These are phyloP conservation scores for Eutrema japonicum DNA, from an alignment of 345 rosid genomes.

Conservation along the genomic window DNA sequence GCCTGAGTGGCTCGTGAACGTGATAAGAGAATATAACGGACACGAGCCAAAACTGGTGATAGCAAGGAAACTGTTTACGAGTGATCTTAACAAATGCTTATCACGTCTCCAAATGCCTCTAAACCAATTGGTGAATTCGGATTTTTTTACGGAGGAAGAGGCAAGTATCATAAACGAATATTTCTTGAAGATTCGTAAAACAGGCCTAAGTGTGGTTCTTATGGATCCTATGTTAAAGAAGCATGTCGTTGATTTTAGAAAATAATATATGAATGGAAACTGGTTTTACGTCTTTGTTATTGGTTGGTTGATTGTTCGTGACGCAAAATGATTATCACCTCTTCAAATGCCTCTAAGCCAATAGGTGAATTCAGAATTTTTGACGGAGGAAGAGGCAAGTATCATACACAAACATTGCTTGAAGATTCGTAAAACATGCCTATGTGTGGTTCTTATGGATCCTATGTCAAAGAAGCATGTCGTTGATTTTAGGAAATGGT, in stretches of 20 bases:
- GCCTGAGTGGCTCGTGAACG: too few relatives aligned
- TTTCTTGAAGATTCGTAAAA: background rate
- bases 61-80: background rate
- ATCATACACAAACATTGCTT: background rate
- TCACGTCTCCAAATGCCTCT: slow-evolving; percentile 29
- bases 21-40: too few relatives aligned
- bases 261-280: background rate
- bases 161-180: background rate
- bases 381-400: background rate
- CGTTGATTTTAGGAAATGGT: too few relatives aligned
- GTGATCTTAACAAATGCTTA: background rate
- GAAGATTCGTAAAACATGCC: background rate
- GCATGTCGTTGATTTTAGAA: background rate
- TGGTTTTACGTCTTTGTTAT: background rate
- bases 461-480: background rate
- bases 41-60: too few relatives aligned
- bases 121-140: background rate
- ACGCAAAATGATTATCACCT: background rate
- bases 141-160: slow-evolving; percentile 15
- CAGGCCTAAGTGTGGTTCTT: slow-evolving; percentile 7
- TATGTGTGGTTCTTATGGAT: slow-evolving; percentile 19
- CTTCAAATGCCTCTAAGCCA: slow-evolving; percentile 15
- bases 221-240: slow-evolving; percentile 10
- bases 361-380: background rate
- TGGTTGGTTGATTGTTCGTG: background rate